Conservation (phyloP, 352 stramenopile species). For the Thraustotheca clavata region DNA sequence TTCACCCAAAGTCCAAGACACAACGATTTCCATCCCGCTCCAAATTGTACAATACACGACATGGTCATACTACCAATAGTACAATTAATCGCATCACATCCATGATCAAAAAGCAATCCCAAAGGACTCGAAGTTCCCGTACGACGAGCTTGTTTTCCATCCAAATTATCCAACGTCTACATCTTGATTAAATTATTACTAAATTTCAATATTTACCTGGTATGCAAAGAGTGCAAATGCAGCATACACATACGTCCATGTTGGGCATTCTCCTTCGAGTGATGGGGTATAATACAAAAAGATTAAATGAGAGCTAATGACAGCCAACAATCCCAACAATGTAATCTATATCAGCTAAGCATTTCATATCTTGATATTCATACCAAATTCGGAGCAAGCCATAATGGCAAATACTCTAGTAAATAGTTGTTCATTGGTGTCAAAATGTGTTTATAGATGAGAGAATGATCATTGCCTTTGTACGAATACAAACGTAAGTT, state of each 20-base stretch:
- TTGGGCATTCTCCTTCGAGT: conserved; percentile 54
- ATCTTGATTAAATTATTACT: conserved; percentile 9
- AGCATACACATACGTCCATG: conserved; percentile 58
- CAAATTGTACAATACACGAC: conserved; percentile 63
- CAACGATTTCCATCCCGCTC: conserved; percentile 70
- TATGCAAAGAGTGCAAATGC: conserved; percentile 60
- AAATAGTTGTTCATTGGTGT: conserved; percentile 82
- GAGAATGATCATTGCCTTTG: conserved; percentile 76
- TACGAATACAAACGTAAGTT: conserved; percentile 83
- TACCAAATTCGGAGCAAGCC: conserved; percentile 74
- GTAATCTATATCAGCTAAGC: conserved; percentile 42
- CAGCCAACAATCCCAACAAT: conserved; percentile 53
- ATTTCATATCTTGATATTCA: background rate
- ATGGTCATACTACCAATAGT: conserved; percentile 78
- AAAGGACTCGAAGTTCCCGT: conserved; percentile 73
- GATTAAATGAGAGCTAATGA: conserved; percentile 49
- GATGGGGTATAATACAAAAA: conserved; percentile 67
- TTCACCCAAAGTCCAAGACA: conserved; percentile 64
- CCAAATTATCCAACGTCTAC: conserved; percentile 73
- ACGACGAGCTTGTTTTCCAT: conserved; percentile 72
- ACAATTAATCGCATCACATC: conserved; percentile 76
- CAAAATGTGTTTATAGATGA: conserved; percentile 82
- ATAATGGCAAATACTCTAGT: conserved; percentile 62
- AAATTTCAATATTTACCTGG: conserved; percentile 8
- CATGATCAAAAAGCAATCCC: conserved; percentile 79